phyloP scores from a whole-genome alignment of 2,329 filamentous ascomycete species.

The Ceratocystis cubensis region DNA sequence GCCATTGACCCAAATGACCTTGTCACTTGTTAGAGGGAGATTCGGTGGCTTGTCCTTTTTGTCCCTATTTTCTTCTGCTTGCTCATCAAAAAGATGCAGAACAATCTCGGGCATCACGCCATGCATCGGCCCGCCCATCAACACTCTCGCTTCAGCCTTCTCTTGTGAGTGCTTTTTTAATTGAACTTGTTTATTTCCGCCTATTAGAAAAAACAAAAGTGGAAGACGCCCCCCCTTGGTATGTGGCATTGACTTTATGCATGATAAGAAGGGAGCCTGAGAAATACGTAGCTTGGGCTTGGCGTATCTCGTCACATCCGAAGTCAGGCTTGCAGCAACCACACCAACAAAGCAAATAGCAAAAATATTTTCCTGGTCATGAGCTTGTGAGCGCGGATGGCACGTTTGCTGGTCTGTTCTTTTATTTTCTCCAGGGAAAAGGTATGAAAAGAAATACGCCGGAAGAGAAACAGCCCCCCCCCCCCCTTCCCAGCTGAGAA shows the following conservation, averaged over 20 bases:
- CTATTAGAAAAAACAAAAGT: background rate
- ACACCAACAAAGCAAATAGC: background rate
- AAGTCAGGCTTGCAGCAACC: background rate
- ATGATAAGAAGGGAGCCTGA: background rate
- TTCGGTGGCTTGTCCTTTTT: background rate
- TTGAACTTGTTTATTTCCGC: background rate
- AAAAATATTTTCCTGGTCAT: slow-evolving; percentile 1
- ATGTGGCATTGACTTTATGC: slow-evolving; percentile 4
- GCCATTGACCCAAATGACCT: background rate
- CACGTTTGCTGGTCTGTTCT: slow-evolving; percentile 4
- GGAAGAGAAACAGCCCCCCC: background rate
- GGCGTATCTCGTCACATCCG: slow-evolving; percentile 5
- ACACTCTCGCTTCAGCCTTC: background rate
- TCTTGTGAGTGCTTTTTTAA: background rate
- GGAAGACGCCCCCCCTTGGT: background rate
- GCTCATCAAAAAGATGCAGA: background rate
- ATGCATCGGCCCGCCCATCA: slow-evolving; percentile 9
- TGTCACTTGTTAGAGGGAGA: background rate
- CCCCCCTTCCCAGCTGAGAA: background rate
- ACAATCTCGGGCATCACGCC: background rate
- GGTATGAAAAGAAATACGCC: background rate
- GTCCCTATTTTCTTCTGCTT: background rate
- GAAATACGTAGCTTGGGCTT: background rate
- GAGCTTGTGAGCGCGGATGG: background rate
- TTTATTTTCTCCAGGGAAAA: background rate